Base-by-base conservation (phyloP, 257 asterid genomes). In the Forsythia viridissima region DNA sequence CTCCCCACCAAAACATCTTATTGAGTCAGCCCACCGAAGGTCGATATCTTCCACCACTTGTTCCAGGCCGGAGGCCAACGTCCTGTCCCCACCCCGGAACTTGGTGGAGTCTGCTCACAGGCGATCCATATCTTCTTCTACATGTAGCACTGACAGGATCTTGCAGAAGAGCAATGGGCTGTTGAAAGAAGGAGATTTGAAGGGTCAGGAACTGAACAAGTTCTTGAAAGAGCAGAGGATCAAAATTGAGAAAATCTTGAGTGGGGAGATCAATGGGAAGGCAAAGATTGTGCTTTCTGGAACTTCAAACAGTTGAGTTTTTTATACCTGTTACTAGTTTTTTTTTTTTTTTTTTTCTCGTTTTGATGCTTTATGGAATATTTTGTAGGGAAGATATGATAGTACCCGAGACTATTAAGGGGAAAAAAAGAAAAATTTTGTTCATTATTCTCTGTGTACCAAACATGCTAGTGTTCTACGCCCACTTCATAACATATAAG, bases 261-360 rank as follows among this genome's bases (percentile, higher is more conserved):
- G 80, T 37, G 96, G 94, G 46, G 90, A 85, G 40, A 86, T 82
- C 69, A 79, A 90, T 79, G 88, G 90, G 73, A 93, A 81, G 82
- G 97, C 97, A 77, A 92, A 89, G 80, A 89, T 93, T 83, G 91
- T 93, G 72, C 96, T 93, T 52, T 89, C 97, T 68, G 98, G 96
- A 77, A 89, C 90, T 44, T 82, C 97, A 52, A 92, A 92, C 82
- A 90, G 97, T 92, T 85, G 73, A 83, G 89, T 85, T 74, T 85
- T 74, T 24, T 59, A 59, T 48, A 4, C 15, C 59, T 52, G 55
- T 30, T 75, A 3, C 42, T 5, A 24, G 20, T n/a, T 7, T 6
- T 7, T 20, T 52, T 21, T 41, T 73, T 65, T 71, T 12, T 39
- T 40, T 24, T n/a, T 30, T 30, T 30, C 1, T 1, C 13, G 34